Evolutionary conservation across 1,139 yeast species (phyloP), one percentile per base, ranked within the genome.

Genomic region (Hyphopichia fennica): DNA sequence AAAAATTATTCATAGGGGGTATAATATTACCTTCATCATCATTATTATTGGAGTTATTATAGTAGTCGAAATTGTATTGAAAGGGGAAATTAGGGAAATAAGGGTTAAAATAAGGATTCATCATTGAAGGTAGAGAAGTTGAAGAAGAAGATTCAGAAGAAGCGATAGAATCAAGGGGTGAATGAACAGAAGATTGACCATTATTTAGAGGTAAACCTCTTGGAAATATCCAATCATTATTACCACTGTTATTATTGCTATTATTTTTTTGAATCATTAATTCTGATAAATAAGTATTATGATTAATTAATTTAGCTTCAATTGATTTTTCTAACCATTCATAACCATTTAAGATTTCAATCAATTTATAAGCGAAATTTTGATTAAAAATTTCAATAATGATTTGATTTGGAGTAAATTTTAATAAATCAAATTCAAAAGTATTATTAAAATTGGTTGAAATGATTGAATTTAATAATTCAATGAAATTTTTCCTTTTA

Each of bases 261-360:
- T 22, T 7, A 22, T 22, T 22, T 22, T 10, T 10, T 22, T 7
- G 10, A 22, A 7, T 10, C 10, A 27, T 27, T 13, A 13, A 27
- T 11, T 27, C 4, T 27, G 29, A n/a, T n/a, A n/a, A 27, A 27
- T 27, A 7, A 13, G n/a, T 4, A 27, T 27, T 4, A 27, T 7
- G n/a, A 28, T 28, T 28, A 16, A 32, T 27, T 20, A 49, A 34
- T 29, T 42, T 43, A 16, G 52, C 66, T 16, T 58, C 60, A 37
- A 64, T 43, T 4, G 46, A 47, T 31, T 47, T 49, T 5, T 49
- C 52, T 6, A 41, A 36, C 66, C 65, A 64, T 35, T 57, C 57
- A 44, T 54, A 58, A 1, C 69, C 69, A 44, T 64, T 53, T 37
- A 65, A 47, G 2, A 41, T 46, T 8, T 58, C 60, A 19, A 58